phyloP scores from a whole-genome alignment of 2,329 filamentous ascomycete genomes.

The Lasiodiplodia sp. region DNA sequence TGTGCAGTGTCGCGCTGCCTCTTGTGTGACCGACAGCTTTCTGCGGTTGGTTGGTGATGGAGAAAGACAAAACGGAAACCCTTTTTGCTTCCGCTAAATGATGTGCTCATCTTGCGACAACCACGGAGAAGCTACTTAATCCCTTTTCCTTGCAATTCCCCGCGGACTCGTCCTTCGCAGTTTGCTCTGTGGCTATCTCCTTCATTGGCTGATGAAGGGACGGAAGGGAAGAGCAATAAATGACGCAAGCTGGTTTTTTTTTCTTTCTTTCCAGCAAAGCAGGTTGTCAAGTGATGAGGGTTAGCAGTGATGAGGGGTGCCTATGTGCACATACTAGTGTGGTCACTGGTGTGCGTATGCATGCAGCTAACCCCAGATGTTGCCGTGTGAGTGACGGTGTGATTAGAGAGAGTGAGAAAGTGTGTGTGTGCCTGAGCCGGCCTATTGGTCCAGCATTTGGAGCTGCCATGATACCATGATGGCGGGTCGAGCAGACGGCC shows the following conservation, averaged over 20 bases:
- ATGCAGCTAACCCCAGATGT: conserved; percentile 15
- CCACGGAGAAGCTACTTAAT: conserved; percentile 5
- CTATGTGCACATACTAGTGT: not conserved
- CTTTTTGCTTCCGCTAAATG: not conserved
- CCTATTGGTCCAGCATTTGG: not conserved
- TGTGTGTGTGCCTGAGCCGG: not conserved
- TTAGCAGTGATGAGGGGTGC: not conserved
- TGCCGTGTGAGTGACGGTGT: not conserved
- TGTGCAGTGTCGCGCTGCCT: not conserved
- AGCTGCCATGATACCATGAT: conserved; percentile 3
- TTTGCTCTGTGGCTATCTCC: not conserved
- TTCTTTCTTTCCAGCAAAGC: not conserved
- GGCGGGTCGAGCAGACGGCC: conserved; percentile 5
- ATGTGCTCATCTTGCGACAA: not conserved
- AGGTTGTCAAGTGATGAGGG: not conserved
- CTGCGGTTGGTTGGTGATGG: not conserved
- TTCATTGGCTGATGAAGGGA: not conserved
- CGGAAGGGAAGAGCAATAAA: not conserved
- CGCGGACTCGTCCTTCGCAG: not conserved
- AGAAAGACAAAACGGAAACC: not conserved
- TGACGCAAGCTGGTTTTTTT: not conserved
- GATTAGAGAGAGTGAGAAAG: not conserved
- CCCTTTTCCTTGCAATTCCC: not conserved
- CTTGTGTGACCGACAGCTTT: not conserved
- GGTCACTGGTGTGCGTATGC: conserved; percentile 1